Conservation (phyloP, 192 early-diverging fungal genomes). For the Umbelopsis vinacea region DNA sequence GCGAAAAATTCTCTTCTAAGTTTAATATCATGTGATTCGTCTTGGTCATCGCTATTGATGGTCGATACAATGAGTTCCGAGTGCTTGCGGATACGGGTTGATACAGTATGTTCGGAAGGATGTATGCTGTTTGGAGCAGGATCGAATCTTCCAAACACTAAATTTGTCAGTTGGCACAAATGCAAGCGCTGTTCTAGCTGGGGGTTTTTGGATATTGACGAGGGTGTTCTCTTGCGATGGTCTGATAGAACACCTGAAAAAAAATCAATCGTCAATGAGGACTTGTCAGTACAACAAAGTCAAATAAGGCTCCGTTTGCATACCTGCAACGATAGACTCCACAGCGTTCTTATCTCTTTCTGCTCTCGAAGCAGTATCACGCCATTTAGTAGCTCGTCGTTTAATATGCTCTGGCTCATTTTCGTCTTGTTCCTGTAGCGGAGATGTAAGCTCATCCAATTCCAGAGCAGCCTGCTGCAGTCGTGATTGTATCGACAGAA, state of each 20-base stretch:
- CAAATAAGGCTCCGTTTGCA: background rate
- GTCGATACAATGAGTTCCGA: background rate
- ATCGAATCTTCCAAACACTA: slow-evolving; percentile 61
- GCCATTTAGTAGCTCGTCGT: slow-evolving; percentile 42
- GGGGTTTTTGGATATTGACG: slow-evolving; percentile 20
- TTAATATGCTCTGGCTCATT: slow-evolving; percentile 29
- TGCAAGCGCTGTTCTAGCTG: slow-evolving; percentile 49
- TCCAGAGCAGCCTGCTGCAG: slow-evolving; percentile 55
- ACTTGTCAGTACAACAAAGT: background rate
- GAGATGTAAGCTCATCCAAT: slow-evolving; percentile 38
- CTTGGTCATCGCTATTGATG: slow-evolving; percentile 12
- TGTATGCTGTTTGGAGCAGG: slow-evolving; percentile 15
- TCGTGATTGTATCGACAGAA: slow-evolving; percentile 57
- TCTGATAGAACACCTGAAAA: slow-evolving; percentile 40
- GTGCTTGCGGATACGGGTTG: slow-evolving; percentile 40
- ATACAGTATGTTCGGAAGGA: slow-evolving; percentile 20
- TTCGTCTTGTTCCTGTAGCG: slow-evolving; percentile 39
- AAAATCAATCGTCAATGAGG: background rate
- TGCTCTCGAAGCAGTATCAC: slow-evolving; percentile 43
- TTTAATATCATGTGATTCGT: slow-evolving; percentile 27
- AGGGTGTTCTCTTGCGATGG: slow-evolving; percentile 33
- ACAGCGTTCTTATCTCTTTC: slow-evolving; percentile 56
- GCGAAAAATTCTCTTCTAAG: slow-evolving; percentile 38
- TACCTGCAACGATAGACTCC: slow-evolving; percentile 59
- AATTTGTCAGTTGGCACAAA: slow-evolving; percentile 56